Evolutionary conservation across 495 filamentous ascomycete species (phyloP).

Genomic region (Annulohypoxylon maeteangense): DNA sequence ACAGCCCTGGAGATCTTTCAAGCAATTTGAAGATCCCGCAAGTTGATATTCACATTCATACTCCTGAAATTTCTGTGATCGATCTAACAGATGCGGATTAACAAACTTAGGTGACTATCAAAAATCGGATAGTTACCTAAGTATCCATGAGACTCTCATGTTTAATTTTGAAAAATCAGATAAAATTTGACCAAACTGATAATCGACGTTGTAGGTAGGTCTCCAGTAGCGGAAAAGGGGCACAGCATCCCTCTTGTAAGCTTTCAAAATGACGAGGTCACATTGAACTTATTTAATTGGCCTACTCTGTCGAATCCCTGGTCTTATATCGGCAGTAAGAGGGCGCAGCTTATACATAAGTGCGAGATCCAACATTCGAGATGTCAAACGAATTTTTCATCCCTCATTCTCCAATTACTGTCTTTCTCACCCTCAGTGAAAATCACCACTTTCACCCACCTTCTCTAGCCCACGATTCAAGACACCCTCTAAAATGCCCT

Average conservation of each 20-base stretch:
- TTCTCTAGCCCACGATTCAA: neutral
- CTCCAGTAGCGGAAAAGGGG: neutral
- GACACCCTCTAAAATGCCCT: neutral
- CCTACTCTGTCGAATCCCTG: neutral
- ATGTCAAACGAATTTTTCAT: neutral
- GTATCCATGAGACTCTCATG: too few relatives aligned
- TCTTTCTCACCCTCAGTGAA: neutral
- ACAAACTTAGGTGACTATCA: neutral
- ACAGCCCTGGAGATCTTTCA: too few relatives aligned
- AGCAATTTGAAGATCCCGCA: neutral
- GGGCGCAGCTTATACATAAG: neutral
- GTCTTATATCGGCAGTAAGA: neutral
- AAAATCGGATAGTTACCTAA: too few relatives aligned
- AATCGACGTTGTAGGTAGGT: too few relatives aligned
- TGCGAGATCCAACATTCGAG: neutral
- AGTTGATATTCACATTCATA: too few relatives aligned
- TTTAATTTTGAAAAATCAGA: too few relatives aligned
- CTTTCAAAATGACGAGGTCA: neutral
- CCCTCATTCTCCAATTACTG: neutral
- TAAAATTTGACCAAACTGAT: too few relatives aligned
- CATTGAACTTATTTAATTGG: neutral
- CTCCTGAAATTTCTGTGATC: neutral
- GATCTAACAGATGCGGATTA: slow-evolving; percentile 13
- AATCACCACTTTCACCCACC: neutral
- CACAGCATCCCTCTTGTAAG: neutral